phyloP scores from a whole-genome alignment of 176 grass and related monocot species.

The Chrysopogon serrulatus region DNA sequence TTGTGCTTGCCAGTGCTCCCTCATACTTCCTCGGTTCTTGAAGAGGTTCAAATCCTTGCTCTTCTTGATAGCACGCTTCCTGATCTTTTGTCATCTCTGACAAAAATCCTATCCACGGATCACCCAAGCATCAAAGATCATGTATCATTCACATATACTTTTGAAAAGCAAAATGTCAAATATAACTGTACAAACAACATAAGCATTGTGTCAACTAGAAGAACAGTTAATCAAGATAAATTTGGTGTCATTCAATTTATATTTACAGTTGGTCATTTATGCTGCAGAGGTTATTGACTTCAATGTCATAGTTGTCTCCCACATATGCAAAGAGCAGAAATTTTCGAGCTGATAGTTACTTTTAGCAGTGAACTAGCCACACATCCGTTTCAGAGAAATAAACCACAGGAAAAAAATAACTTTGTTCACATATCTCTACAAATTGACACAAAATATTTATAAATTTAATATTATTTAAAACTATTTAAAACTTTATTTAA shows the following conservation, averaged over 20 bases:
- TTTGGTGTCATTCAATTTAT: background rate
- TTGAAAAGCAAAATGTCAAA: background rate
- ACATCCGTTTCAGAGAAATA: no score
- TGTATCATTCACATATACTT: constrained; percentile 1
- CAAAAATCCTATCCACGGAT: constrained; percentile 31
- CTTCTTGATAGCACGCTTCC: constrained; percentile 36
- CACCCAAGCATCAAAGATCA: constrained; percentile 7
- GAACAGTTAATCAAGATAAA: background rate
- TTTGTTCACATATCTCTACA: no score
- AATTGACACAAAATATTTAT: no score
- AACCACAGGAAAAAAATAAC: no score
- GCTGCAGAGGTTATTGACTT: no score
- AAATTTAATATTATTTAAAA: no score
- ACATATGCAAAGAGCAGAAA: no score
- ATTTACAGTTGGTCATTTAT: no score
- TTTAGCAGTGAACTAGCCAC: no score
- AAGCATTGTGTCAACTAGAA: background rate
- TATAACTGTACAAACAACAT: constrained; percentile 3
- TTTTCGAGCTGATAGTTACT: no score
- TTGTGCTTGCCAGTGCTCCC: constrained; percentile 77
- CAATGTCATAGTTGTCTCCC: no score
- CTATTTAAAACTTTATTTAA: no score
- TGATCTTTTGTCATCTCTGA: constrained; percentile 9
- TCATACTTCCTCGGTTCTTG: constrained; percentile 59
- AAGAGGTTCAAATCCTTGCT: constrained; percentile 61